phyloP scores from a whole-genome alignment of 495 filamentous ascomycete genomes.

The Astrocystis sublimbata region DNA sequence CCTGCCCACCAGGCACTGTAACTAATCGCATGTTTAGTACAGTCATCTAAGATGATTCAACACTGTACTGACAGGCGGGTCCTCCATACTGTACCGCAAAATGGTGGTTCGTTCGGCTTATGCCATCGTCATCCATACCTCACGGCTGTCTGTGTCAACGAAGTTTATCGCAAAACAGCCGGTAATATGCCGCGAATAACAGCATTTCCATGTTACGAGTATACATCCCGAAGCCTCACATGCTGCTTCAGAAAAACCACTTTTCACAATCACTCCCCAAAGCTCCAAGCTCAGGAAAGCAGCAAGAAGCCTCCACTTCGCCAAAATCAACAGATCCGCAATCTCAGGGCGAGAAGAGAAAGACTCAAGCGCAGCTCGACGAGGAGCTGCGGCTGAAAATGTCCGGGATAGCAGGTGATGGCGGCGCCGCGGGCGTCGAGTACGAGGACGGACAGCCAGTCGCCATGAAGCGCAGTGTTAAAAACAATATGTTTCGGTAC shows the following conservation, averaged over 20 bases:
- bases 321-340: neutral
- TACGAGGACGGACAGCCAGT: constrained; percentile 74
- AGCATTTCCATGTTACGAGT: neutral
- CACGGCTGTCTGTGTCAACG: no score
- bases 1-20: no score
- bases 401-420: constrained; percentile 69
- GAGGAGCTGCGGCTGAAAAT: constrained; percentile 67
- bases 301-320: constrained; percentile 2
- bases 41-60: no score
- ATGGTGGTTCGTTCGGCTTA: no score
- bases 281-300: neutral
- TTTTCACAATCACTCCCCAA: neutral
- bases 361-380: constrained; percentile 64
- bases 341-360: constrained; percentile 34
- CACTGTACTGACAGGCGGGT: no score
- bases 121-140: no score
- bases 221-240: neutral
- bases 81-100: no score
- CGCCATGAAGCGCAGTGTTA: constrained; percentile 76
- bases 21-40: no score
- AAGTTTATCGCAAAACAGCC: neutral
- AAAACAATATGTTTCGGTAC: constrained; percentile 44
- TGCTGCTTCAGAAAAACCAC: neutral
- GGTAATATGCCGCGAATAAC: neutral
- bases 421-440: constrained; percentile 76